These are phyloP conservation scores for Knufia fluminis DNA, from an alignment of 2,329 filamentous ascomycete genomes.

Conservation along the genomic window DNA sequence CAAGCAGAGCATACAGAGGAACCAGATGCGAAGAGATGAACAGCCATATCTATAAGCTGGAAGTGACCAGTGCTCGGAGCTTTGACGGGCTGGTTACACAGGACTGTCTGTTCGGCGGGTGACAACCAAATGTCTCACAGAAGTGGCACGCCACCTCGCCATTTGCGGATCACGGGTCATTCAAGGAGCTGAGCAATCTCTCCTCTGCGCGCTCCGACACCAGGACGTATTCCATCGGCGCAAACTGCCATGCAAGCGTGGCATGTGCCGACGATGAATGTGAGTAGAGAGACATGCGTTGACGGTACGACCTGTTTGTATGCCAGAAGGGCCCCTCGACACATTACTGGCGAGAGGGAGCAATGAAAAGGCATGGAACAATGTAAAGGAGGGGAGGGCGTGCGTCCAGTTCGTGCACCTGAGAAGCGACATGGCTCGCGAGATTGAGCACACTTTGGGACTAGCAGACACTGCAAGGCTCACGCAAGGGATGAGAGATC, in stretches of 20 bases:
- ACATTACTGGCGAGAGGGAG: no score
- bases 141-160: background rate
- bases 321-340: no score
- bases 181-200: background rate
- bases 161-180: background rate
- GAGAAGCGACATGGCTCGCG: no score
- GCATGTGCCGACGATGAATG: background rate
- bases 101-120: background rate
- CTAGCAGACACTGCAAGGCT: no score
- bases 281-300: background rate
- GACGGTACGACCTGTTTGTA: background rate
- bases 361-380: no score
- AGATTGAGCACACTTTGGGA: no score
- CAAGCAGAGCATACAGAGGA: background rate
- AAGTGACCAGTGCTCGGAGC: background rate
- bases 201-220: background rate
- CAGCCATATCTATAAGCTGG: background rate
- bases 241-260: background rate
- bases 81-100: background rate
- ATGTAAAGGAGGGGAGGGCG: no score
- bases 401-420: no score
- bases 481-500: no score
- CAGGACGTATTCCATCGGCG: background rate
- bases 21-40: background rate
- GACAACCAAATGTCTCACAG: background rate